Evolutionary conservation across 164 flowering plant genomes (phyloP).

Genomic region (Berberis vulgaris): DNA sequence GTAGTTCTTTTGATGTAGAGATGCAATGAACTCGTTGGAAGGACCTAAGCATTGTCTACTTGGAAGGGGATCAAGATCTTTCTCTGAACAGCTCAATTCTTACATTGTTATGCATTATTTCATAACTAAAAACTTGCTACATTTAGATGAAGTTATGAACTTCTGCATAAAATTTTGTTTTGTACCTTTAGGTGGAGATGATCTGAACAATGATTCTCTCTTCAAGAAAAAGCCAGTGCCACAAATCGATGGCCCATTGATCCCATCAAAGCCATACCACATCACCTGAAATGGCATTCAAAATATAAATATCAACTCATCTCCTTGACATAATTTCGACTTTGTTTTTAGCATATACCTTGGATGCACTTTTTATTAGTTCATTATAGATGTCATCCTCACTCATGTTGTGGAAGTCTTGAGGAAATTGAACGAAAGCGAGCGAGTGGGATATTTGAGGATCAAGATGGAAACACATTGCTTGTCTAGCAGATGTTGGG

Average conservation of each 20-base stretch:
- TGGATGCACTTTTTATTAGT: conserved; percentile 12
- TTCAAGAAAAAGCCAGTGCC: conserved; percentile 55
- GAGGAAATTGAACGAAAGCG: conserved; percentile 50
- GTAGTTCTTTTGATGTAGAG: conserved; percentile 4
- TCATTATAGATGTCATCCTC: conserved; percentile 37
- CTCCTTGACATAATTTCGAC: neutral
- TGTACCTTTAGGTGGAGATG: neutral
- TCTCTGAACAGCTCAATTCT: neutral
- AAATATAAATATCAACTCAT: neutral
- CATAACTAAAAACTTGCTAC: too few relatives aligned
- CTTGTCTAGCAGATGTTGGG: conserved; percentile 28
- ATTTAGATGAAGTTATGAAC: too few relatives aligned
- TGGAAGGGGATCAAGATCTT: neutral
- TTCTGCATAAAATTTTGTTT: too few relatives aligned
- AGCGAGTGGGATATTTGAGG: conserved; percentile 8
- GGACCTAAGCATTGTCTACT: conserved; percentile 7
- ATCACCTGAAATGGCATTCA: conserved; percentile 17
- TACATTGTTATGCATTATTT: too few relatives aligned
- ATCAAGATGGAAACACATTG: conserved; percentile 28
- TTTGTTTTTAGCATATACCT: neutral
- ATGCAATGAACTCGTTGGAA: conserved; percentile 20
- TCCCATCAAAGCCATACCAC: conserved; percentile 51
- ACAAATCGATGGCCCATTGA: conserved; percentile 34
- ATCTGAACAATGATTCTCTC: neutral
- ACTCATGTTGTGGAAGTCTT: conserved; percentile 32